These are phyloP conservation scores for Tephrocybe sp. DNA, from an alignment of 768 basidiomycete species.

Conservation along the genomic window DNA sequence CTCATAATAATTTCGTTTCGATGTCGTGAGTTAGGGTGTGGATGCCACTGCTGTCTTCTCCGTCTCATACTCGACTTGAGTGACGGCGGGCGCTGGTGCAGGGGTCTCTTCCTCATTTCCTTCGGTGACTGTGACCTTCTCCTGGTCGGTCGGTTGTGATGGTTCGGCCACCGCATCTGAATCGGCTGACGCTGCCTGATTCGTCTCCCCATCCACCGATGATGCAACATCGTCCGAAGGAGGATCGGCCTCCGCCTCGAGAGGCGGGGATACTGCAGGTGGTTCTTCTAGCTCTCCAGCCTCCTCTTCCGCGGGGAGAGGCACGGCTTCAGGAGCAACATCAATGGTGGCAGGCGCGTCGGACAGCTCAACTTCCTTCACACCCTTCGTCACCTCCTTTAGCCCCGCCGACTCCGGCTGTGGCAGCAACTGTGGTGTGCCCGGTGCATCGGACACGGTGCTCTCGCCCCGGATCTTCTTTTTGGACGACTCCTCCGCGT, in stretches of 20 bases:
- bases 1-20: slow-evolving; percentile 11
- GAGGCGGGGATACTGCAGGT: slow-evolving; percentile 21
- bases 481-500: slow-evolving; percentile 34
- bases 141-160: not conserved
- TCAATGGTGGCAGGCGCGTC: slow-evolving; percentile 23
- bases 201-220: slow-evolving; percentile 10
- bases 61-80: not conserved
- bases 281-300: slow-evolving; percentile 38
- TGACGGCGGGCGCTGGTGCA: not conserved
- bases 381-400: slow-evolving; percentile 71
- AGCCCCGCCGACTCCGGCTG: slow-evolving; percentile 53
- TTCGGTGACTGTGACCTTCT: not conserved
- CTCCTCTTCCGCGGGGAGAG: slow-evolving; percentile 37
- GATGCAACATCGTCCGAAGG: slow-evolving; percentile 12
- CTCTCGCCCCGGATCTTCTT: slow-evolving; percentile 49
- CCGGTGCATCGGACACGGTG: slow-evolving; percentile 26
- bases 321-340: slow-evolving; percentile 34
- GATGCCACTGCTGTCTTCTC: slow-evolving; percentile 5
- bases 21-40: slow-evolving; percentile 5
- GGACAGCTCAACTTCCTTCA: slow-evolving; percentile 65
- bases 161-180: not conserved
- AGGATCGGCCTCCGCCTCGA: slow-evolving; percentile 11
- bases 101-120: not conserved
- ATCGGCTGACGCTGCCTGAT: not conserved
- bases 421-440: slow-evolving; percentile 29